These are phyloP conservation scores for Sporothrix humicola DNA, from an alignment of 2,329 filamentous ascomycete genomes.

Conservation along the genomic window DNA sequence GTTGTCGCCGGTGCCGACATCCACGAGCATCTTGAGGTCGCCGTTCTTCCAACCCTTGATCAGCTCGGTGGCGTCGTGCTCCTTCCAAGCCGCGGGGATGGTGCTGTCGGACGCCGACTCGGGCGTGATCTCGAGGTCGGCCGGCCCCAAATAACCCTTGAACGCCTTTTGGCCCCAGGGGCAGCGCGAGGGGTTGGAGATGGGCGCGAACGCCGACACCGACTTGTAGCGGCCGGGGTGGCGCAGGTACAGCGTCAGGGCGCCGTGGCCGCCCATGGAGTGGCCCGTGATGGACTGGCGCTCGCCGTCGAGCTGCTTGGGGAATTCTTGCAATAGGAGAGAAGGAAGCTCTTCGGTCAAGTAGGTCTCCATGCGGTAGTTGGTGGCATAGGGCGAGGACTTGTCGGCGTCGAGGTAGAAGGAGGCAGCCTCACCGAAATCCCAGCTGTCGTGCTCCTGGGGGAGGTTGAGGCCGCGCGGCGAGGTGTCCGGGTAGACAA, in stretches of 20 bases:
- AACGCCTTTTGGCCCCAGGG: conserved; percentile 98
- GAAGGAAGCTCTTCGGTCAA: conserved; percentile 85
- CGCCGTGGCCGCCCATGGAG: conserved; percentile 97
- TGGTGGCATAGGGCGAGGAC: conserved; percentile 70
- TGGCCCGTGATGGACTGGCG: conserved; percentile 89
- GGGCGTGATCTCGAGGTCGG: conserved; percentile 45
- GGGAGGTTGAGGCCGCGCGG: conserved; percentile 81
- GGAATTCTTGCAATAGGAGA: conserved; percentile 73
- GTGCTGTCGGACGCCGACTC: conserved; percentile 31
- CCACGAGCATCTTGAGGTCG: conserved; percentile 78
- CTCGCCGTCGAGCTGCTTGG: conserved; percentile 67
- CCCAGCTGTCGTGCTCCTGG: conserved; percentile 85
- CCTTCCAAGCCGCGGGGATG: conserved; percentile 73
- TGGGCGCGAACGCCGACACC: conserved; percentile 89
- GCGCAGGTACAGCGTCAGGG: conserved; percentile 88
- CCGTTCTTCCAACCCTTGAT: conserved; percentile 70
- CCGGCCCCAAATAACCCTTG: conserved; percentile 81
- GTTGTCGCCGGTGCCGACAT: conserved; percentile 92
- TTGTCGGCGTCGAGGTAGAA: conserved; percentile 96
- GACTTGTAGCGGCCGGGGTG: conserved; percentile 89
- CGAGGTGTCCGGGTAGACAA: conserved; percentile 94
- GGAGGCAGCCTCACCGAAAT: conserved; percentile 89
- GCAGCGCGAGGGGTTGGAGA: conserved; percentile 81
- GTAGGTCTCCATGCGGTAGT: conserved; percentile 97
- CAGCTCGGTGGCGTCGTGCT: conserved; percentile 91